These are phyloP conservation scores for Cyberlindnera maritima DNA, from an alignment of 805 yeast species.

Conservation along the genomic window DNA sequence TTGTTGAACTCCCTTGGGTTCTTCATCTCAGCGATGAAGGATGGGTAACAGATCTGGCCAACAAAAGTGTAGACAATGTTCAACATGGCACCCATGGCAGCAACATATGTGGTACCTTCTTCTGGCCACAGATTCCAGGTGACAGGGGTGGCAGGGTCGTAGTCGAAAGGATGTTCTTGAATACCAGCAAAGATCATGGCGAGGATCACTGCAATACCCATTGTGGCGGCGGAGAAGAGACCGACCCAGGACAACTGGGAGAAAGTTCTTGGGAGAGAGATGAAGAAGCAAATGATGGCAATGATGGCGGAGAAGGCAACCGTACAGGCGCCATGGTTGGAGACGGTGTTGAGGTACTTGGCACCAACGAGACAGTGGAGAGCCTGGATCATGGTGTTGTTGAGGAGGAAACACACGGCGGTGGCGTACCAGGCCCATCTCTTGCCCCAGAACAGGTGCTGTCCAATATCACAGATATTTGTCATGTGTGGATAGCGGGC, in stretches of 20 bases:
- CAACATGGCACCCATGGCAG: constrained; percentile 53
- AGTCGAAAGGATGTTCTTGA: constrained; percentile 47
- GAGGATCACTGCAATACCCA: constrained; percentile 53
- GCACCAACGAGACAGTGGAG: constrained; percentile 61
- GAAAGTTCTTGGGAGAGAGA: constrained; percentile 57
- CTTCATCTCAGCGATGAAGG: constrained; percentile 59
- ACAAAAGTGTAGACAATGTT: constrained; percentile 63
- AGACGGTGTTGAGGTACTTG: constrained; percentile 53
- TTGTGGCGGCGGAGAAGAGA: constrained; percentile 51
- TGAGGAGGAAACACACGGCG: constrained; percentile 50
- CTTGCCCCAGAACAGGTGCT: constrained; percentile 49
- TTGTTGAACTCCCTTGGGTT: constrained; percentile 55
- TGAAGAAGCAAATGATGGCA: constrained; percentile 45
- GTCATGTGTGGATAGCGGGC: constrained; percentile 48
- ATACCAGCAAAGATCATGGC: constrained; percentile 53
- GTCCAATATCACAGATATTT: constrained; percentile 59
- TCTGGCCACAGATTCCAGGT: constrained; percentile 48
- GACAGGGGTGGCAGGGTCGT: constrained; percentile 37
- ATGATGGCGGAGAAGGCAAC: constrained; percentile 50
- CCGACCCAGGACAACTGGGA: constrained; percentile 50
- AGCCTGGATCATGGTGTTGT: constrained; percentile 57
- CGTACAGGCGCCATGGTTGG: constrained; percentile 48
- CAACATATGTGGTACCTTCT: constrained; percentile 50
- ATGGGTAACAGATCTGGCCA: constrained; percentile 62
- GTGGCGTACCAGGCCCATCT: constrained; percentile 56